Base-by-base conservation (phyloP, 129 eudicot species). In the Ambrosia trifida region DNA sequence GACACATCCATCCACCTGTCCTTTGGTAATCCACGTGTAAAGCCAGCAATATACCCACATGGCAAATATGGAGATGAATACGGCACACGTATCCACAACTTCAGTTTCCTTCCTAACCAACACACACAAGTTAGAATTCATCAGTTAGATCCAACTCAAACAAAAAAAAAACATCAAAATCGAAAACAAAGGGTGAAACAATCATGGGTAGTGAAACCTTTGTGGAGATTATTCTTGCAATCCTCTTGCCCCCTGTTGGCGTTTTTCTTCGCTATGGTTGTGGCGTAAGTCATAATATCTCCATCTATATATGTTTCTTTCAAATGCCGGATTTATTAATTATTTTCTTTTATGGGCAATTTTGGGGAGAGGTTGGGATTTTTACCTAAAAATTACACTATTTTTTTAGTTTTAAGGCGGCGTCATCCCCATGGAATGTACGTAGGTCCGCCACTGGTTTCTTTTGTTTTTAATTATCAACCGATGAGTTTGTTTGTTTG, bases 211-310 rank as follows among this genome's bases (percentile, higher is more conserved):
- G 84, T 44, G 87, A 80, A 80, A 91, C 97, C n/a, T 85, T 91
- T 59, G 64, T 91, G 18, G 95, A 91, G 73, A 84, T 91, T 3
- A 70, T 91, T 43, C 78, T 91, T 64, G 97, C 95, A 9, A 91
- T 91, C 32, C 76, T 91, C 11, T 72, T 87, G 60, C 97, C 97
- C n/a, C 97, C 97, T n/a, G 72, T 87, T 38, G 97, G 95, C 7
- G 97, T 91, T 73, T 91, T 91, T 74, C 91, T 87, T 11, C 88
- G 97, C 49, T 91, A 87, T 56, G 97, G 95, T 72, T 83, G 89
- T 73, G 97, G 97, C 24, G 97, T 90, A 85, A 82, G 69, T 70
- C 20, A 35, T 32, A 17, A 17, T 33, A 2, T 41, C 12, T 64
- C 1, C 2, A 64, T 64, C 7, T 38, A 16, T 63, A 6, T 63